These are phyloP conservation scores for Wickerhamomyces sydowiorum DNA, from an alignment of 805 yeast genomes.

Conservation along the genomic window DNA sequence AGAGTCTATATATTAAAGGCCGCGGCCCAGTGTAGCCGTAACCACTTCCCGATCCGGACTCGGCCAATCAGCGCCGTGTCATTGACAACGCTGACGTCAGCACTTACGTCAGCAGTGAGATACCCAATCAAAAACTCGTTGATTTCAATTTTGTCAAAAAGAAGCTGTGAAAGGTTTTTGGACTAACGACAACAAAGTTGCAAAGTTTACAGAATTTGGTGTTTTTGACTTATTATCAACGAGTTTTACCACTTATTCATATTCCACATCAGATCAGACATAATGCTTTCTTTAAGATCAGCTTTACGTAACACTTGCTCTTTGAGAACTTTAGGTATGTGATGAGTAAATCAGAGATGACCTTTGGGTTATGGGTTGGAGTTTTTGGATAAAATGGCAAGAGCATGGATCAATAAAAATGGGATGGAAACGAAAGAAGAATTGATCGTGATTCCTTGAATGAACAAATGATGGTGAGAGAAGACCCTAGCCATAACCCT, in stretches of 20 bases:
- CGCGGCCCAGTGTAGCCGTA: neutral
- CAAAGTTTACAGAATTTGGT: too few species aligned
- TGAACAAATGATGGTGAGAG: too few species aligned
- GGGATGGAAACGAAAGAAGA: too few species aligned
- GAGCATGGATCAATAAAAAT: too few species aligned
- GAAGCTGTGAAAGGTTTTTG: too few species aligned
- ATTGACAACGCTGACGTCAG: neutral
- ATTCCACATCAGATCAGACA: constrained; percentile 4
- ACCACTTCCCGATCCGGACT: neutral
- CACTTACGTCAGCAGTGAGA: neutral
- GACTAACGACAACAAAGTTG: too few species aligned
- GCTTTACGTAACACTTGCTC: constrained; percentile 22
- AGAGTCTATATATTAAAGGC: neutral
- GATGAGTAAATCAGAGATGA: neutral
- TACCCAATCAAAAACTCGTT: constrained; percentile 22
- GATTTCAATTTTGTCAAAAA: constrained; percentile 19
- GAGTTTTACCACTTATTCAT: neutral
- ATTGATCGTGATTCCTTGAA: too few species aligned
- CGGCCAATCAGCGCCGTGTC: neutral
- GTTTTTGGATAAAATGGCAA: too few species aligned
- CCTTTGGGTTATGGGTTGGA: neutral
- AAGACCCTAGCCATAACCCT: too few species aligned
- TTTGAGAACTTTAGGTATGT: constrained; percentile 22
- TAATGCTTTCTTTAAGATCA: constrained; percentile 24
- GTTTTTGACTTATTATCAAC: neutral